phyloP scores from a whole-genome alignment of 148 eudicot genomes.

The Persicaria maculosa region DNA sequence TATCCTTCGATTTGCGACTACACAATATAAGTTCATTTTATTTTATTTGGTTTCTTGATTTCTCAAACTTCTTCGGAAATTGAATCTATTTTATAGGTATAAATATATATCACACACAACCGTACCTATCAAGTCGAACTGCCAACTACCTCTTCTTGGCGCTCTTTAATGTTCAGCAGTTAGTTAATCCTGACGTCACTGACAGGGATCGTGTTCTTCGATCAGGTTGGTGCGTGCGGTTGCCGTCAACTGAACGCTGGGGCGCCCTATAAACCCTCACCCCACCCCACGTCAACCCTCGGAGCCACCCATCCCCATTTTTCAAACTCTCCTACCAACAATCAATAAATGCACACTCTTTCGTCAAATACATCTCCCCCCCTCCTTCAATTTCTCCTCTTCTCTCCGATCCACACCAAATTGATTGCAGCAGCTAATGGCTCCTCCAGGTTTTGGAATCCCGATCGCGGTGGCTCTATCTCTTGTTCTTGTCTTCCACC shows the following conservation, averaged over 20 bases:
- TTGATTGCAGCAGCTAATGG: not conserved
- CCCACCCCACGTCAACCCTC: not conserved
- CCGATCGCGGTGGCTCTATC: not conserved
- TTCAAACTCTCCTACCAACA: not conserved
- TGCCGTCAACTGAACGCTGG: not conserved
- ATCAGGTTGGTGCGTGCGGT: not conserved
- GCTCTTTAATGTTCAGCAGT: not conserved
- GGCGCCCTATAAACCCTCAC: not conserved
- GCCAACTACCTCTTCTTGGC: not conserved
- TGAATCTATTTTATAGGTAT: no score
- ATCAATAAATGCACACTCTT: conserved; percentile 6
- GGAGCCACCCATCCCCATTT: not conserved
- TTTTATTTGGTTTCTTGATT: no score
- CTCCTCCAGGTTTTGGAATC: not conserved
- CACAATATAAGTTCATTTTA: no score
- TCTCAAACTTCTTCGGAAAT: no score
- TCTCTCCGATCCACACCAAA: not conserved
- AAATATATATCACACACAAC: not conserved
- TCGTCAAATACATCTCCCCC: conserved; percentile 1
- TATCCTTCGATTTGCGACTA: no score
- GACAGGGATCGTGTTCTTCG: not conserved
- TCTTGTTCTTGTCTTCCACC: conserved; percentile 2
- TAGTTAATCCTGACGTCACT: not conserved
- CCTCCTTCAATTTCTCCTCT: not conserved
- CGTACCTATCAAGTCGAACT: not conserved